phyloP scores from a whole-genome alignment of 1,284 basidiomycete genomes.

The Ceratorhiza oryzae-sativae region DNA sequence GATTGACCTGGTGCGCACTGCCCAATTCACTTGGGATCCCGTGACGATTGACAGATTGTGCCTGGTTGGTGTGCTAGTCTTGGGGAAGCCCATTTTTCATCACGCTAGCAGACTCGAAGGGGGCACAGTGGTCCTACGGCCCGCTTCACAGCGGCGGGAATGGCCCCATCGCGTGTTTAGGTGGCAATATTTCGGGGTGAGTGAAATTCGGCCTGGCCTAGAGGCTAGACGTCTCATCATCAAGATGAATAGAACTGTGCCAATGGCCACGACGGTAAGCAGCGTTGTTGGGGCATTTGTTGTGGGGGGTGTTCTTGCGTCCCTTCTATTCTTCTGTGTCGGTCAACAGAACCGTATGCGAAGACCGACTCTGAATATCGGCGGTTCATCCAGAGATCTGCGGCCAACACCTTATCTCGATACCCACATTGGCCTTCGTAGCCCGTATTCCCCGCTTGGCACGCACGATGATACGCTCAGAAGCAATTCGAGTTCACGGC shows the following conservation, averaged over 20 bases:
- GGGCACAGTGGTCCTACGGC: slow-evolving; percentile 62
- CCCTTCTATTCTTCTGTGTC: slow-evolving; percentile 40
- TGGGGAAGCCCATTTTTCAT: slow-evolving; percentile 66
- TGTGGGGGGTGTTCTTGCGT: slow-evolving; percentile 51
- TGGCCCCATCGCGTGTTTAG: slow-evolving; percentile 54
- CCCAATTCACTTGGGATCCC: background rate
- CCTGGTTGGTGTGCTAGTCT: slow-evolving; percentile 48
- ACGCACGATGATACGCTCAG: slow-evolving; percentile 9
- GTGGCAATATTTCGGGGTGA: slow-evolving; percentile 35
- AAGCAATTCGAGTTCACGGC: slow-evolving; percentile 14
- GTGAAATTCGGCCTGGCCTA: slow-evolving; percentile 44
- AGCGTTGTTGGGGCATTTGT: slow-evolving; percentile 56
- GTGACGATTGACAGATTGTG: background rate
- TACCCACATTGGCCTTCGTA: background rate
- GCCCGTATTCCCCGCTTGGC: slow-evolving; percentile 18
- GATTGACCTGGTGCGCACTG: slow-evolving; percentile 54
- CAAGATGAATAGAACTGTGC: slow-evolving; percentile 39
- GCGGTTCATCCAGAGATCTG: slow-evolving; percentile 9
- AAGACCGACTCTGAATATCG: slow-evolving; percentile 9
- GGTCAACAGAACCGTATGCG: background rate
- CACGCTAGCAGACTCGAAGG: slow-evolving; percentile 60
- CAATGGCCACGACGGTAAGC: slow-evolving; percentile 51
- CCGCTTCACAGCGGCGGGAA: slow-evolving; percentile 60
- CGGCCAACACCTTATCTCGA: slow-evolving; percentile 23
- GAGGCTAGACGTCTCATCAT: slow-evolving; percentile 3